Evolutionary conservation across 2,329 filamentous ascomycete species (phyloP).

Genomic region (Ceratocystiopsis brevicomis): DNA sequence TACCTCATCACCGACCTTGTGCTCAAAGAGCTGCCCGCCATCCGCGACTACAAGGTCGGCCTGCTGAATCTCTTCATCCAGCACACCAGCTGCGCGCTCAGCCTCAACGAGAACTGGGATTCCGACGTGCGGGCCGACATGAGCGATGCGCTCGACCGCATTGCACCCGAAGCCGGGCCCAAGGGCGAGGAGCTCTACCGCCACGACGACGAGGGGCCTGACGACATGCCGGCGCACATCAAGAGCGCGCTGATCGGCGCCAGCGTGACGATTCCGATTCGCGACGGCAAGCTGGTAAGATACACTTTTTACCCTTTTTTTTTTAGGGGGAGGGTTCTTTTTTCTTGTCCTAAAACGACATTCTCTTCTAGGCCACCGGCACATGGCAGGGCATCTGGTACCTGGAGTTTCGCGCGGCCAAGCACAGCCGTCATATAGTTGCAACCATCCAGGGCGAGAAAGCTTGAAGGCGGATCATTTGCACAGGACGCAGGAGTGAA

Average conservation of each 20-base stretch:
- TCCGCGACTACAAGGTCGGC: slow-evolving; percentile 67
- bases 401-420: slow-evolving; percentile 64
- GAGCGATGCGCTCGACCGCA: slow-evolving; percentile 79
- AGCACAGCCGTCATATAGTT: slow-evolving; percentile 64
- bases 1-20: slow-evolving; percentile 80
- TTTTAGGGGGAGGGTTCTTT: too few species aligned
- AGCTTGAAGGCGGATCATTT: slow-evolving; percentile 5
- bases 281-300: slow-evolving; percentile 55
- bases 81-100: slow-evolving; percentile 82
- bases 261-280: slow-evolving; percentile 79
- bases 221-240: slow-evolving; percentile 96
- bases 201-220: slow-evolving; percentile 65
- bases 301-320: too few species aligned
- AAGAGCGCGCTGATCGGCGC: slow-evolving; percentile 81
- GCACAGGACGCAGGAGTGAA: neutral
- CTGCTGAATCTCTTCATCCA: slow-evolving; percentile 82
- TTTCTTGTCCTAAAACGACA: too few species aligned
- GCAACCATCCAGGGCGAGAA: slow-evolving; percentile 89
- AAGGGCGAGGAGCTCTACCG: slow-evolving; percentile 60
- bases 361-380: slow-evolving; percentile 29
- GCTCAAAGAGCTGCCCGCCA: slow-evolving; percentile 52
- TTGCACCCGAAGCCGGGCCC: slow-evolving; percentile 60
- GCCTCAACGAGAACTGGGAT: slow-evolving; percentile 84
- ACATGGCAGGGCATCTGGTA: slow-evolving; percentile 90
- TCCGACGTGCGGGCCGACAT: slow-evolving; percentile 77